Evolutionary conservation across 495 filamentous ascomycete species (phyloP).

Genomic region (Penicillium ochrochloron): DNA sequence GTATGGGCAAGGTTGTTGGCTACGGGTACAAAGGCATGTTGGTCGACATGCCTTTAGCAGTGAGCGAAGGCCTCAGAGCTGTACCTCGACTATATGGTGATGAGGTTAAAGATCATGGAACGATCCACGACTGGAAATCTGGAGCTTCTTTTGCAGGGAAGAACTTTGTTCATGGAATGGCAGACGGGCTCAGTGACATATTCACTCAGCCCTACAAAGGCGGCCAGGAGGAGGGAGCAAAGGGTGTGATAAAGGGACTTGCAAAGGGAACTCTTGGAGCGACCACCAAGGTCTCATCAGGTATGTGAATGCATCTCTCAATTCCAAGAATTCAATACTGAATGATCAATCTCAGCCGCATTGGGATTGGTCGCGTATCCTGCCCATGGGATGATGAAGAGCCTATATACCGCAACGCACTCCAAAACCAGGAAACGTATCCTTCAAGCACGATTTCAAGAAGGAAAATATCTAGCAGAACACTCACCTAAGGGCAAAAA

Average conservation of each 20-base stretch:
- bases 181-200: constrained; percentile 74
- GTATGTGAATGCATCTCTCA: constrained; percentile 21
- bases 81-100: constrained; percentile 79
- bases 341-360: constrained; percentile 8
- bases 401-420: constrained; percentile 18
- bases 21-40: constrained; percentile 41
- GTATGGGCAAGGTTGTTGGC: constrained; percentile 39
- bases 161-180: constrained; percentile 72
- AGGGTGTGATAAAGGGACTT: constrained; percentile 68
- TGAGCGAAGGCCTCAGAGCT: constrained; percentile 84
- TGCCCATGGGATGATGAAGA: constrained; percentile 21
- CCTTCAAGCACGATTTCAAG: constrained; percentile 3
- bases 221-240: constrained; percentile 59
- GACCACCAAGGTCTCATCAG: constrained; percentile 61
- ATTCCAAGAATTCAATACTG: not conserved
- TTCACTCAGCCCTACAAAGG: constrained; percentile 68
- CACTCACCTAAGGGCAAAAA: not conserved
- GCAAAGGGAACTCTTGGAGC: constrained; percentile 78
- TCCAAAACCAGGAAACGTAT: constrained; percentile 18
- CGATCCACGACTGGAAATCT: constrained; percentile 43
- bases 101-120: constrained; percentile 43
- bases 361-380: constrained; percentile 23
- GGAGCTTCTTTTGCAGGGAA: constrained; percentile 43
- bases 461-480: not conserved
- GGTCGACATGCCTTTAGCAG: constrained; percentile 72